Evolutionary conservation across 2,329 filamentous ascomycete species (phyloP), one percentile per base, ranked within the genome.

Genomic region (Monosporascus sp.): DNA sequence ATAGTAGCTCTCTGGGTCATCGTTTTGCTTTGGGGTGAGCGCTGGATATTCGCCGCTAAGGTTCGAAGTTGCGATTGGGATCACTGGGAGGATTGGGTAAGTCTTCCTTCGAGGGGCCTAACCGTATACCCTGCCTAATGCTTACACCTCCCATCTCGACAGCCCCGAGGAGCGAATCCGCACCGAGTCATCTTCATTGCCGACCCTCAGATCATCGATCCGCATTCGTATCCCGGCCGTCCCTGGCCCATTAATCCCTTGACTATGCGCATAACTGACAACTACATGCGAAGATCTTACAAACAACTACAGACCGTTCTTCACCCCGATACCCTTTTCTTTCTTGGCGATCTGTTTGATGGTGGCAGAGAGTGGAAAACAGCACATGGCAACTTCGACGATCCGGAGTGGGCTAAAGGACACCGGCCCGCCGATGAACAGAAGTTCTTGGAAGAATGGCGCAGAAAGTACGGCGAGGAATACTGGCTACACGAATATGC

Each of bases 281-380:
- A 91, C 66, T 99, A 97, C 71, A 81, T 99, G 58, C 85, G 86
- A 41, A 85, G 92, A 43, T 86, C 88, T 8, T 97, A 95, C 68
- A 81, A 78, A n/a, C 80, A 86, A 51, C 79, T 97, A 54, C 91
- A 96, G 65, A 74, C 80, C 19, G 74, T 82, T 19, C 77, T 97
- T 16, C 81, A 82, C n/a, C 94, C 94, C 0, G 91, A 97, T 67
- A 92, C 89, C 17, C 77, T 96, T 1, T 83, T 97, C 66, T 97
- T 99, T 66, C 76, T 99, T 0, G 94, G 94, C 7, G 94, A 99
- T 67, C 75, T 99, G 1, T 97, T 99, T 64, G 94, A 99, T 66
- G 94, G 94, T 4, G 94, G 94, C 8, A 82, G 94, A 60, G 94
- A 99, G 75, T 99, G 94, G 94, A 88, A 86, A 60, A 93, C 92